Evolutionary conservation across 2,329 filamentous ascomycete genomes (phyloP).

Genomic region (Alternaria gaisen): DNA sequence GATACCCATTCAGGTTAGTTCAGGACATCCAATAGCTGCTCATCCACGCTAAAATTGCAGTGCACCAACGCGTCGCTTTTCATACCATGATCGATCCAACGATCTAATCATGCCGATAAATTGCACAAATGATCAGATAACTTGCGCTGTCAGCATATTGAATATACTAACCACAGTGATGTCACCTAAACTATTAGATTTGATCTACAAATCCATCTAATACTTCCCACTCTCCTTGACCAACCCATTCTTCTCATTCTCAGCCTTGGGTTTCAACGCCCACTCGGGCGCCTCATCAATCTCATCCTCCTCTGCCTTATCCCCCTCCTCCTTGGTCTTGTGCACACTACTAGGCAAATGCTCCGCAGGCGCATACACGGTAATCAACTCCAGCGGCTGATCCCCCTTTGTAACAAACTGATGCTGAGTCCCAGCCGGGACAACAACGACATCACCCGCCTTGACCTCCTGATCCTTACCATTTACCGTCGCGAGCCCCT

Average conservation of each 20-base stretch:
- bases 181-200: too few species aligned
- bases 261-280: constrained; percentile 64
- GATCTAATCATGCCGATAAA: too few species aligned
- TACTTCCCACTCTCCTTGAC: constrained; percentile 58
- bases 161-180: too few species aligned
- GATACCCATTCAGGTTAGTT: too few species aligned
- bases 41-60: too few species aligned
- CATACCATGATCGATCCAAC: too few species aligned
- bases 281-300: constrained; percentile 69
- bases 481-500: constrained; percentile 65
- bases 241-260: constrained; percentile 65
- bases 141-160: too few species aligned
- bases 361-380: constrained; percentile 70
- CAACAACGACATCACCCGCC: constrained; percentile 67
- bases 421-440: constrained; percentile 71
- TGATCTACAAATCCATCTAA: too few species aligned
- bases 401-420: constrained; percentile 71
- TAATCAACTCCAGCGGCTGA: constrained; percentile 68
- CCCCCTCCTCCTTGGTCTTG: constrained; percentile 69
- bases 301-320: constrained; percentile 68
- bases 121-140: too few species aligned
- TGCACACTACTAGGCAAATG: constrained; percentile 68
- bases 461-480: constrained; percentile 66
- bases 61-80: too few species aligned
- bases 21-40: too few species aligned